Evolutionary conservation across 2,329 filamentous ascomycete genomes (phyloP), one percentile per base, ranked within the genome.

Genomic region (Aureobasidium melanogenum): DNA sequence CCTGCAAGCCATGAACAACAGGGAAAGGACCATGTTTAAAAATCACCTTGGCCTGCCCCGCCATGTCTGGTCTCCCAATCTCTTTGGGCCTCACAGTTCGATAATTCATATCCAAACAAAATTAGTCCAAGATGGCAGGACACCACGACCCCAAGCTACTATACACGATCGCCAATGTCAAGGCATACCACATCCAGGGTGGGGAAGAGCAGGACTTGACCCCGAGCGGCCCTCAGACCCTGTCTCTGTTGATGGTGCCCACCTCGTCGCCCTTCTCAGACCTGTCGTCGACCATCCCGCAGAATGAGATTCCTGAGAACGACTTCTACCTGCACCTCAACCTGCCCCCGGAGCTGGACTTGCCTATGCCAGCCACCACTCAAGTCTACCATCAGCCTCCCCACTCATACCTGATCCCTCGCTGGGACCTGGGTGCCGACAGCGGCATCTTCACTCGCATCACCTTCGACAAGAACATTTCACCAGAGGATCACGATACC

Each of bases 321-420:
- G 94, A 97, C 79, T 97, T 97, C 77, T 97, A 97, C 73, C 85
- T 99, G 5, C 93, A 97, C 74, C 84, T 99, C 26, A 91, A 97
- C 69, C 85, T 97, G 10, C 92, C 93, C 15, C 93, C 93, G 22
- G 93, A 97, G 79, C 85, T 99, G 68, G 93, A 97, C 69, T 84
- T 97, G 6, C 90, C 94, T 6, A 82, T 97, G 15, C 94, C 94
- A 14, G 93, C 93, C 19, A 97, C 92, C 0, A 97, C 94, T 0
- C 93, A 97, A 73, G 94, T 99, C 72, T 97, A 96, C 76, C 91
- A 96, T 74, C 91, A 97, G 76, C 91, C 92, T 7, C 93, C 93
- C 0, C 85, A 82, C 65, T 96, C 90, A 78, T 97, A 97, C 71
- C 80, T 97, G 50, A 96, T 99, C 64, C 94, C 94, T 17, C 86